These are phyloP conservation scores for Sporothrix humicola DNA, from an alignment of 2,329 filamentous ascomycete genomes.

Conservation along the genomic window DNA sequence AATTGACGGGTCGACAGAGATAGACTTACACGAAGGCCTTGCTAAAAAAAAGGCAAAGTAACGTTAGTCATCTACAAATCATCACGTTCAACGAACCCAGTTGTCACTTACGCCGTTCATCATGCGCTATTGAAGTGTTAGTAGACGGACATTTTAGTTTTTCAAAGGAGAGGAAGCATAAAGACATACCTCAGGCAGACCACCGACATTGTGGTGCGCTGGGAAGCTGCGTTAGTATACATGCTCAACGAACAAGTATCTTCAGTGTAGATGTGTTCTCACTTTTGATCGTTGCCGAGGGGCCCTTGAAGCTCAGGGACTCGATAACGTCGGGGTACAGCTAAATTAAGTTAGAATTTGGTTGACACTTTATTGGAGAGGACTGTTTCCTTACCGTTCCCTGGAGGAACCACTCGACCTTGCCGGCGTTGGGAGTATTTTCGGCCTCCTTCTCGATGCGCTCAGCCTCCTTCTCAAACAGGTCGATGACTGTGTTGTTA, in stretches of 20 bases:
- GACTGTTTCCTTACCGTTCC: conserved; percentile 58
- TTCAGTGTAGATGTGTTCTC: conserved; percentile 32
- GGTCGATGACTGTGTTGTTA: conserved; percentile 48
- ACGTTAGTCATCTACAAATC: background rate
- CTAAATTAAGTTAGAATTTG: background rate
- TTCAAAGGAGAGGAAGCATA: background rate
- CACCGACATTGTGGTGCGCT: conserved; percentile 55
- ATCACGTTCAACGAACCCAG: background rate
- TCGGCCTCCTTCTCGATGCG: conserved; percentile 72
- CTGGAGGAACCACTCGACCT: conserved; percentile 86
- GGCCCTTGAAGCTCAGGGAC: conserved; percentile 55
- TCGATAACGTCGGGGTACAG: conserved; percentile 55
- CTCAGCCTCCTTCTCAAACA: conserved; percentile 78
- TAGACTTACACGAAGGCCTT: conserved; percentile 33
- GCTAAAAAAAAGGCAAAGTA: conserved; percentile 21
- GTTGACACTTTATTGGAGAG: conserved; percentile 54
- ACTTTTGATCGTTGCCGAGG: conserved; percentile 58
- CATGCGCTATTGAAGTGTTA: conserved; percentile 39
- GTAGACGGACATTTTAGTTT: background rate
- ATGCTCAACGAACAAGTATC: no score
- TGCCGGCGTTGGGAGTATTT: conserved; percentile 69
- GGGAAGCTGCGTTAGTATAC: conserved; percentile 31
- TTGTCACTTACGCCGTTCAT: conserved; percentile 44
- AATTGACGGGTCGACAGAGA: background rate
- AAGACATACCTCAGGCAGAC: conserved; percentile 46